Conservation (phyloP, 176 grass and related monocot species). For the Alloteropsis semialata region DNA sequence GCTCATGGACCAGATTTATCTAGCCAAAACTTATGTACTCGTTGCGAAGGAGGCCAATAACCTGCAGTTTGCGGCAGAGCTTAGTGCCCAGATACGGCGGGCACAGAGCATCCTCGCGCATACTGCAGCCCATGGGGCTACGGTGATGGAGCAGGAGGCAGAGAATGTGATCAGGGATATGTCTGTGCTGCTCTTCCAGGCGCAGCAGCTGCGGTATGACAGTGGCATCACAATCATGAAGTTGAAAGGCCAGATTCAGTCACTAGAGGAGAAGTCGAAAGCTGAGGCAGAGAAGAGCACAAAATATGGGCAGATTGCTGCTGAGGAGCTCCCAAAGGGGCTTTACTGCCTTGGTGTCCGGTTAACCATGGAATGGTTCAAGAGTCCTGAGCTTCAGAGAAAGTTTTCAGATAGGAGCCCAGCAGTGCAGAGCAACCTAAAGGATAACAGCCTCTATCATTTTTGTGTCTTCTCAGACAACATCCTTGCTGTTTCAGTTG, state of each 20-base stretch:
- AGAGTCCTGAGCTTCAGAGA: conserved; percentile 59
- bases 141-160: conserved; percentile 39
- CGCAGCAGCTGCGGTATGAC: conserved; percentile 79
- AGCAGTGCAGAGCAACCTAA: conserved; percentile 56
- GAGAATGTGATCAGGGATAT: conserved; percentile 78
- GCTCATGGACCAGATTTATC: conserved; percentile 84
- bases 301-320: conserved; percentile 91
- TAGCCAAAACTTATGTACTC: conserved; percentile 74
- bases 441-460: conserved; percentile 82
- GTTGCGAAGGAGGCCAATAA: conserved; percentile 76
- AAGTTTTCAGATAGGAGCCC: conserved; percentile 56
- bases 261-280: conserved; percentile 83
- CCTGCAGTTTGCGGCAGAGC: conserved; percentile 78
- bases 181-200: conserved; percentile 77
- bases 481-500: conserved; percentile 88
- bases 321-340: conserved; percentile 93
- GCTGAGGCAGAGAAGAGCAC: conserved; percentile 85
- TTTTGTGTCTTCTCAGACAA: conserved; percentile 97
- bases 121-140: conserved; percentile 40
- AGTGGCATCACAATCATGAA: conserved; percentile 68
- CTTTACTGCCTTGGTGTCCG: conserved; percentile 90
- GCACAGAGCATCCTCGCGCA: conserved; percentile 60
- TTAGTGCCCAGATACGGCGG: conserved; percentile 53
- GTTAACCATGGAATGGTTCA: conserved; percentile 89
- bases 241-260: conserved; percentile 85